Evolutionary conservation across 1,284 basidiomycete species (phyloP).

Genomic region (Melampsora americana): DNA sequence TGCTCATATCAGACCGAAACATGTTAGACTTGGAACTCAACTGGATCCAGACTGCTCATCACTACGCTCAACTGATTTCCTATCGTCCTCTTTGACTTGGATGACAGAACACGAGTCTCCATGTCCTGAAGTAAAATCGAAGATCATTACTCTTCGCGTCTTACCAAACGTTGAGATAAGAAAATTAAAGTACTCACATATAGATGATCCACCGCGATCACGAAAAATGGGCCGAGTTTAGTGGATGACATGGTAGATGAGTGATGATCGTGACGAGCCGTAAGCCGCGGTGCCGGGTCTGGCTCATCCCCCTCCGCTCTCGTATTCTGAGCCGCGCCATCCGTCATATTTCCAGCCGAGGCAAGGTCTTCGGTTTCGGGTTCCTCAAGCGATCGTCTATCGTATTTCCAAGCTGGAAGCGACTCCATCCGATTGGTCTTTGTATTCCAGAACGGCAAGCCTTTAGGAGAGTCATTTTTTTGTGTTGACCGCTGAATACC

Average conservation of each 20-base stretch:
- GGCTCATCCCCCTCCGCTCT: neutral
- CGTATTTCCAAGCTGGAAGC: slow-evolving; percentile 11
- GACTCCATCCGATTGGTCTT: slow-evolving; percentile 33
- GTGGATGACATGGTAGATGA: neutral
- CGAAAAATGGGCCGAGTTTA: slow-evolving; percentile 30
- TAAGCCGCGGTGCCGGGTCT: neutral
- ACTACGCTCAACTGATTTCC: slow-evolving; percentile 42
- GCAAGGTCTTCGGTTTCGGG: neutral
- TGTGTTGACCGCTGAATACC: neutral
- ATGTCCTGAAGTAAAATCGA: slow-evolving; percentile 22
- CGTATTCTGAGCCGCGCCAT: neutral
- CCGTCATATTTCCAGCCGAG: neutral
- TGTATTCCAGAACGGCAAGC: slow-evolving; percentile 37
- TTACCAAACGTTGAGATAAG: neutral
- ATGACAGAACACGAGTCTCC: slow-evolving; percentile 38
- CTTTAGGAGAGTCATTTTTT: neutral
- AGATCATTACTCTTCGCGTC: neutral
- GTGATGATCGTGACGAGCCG: slow-evolving; percentile 1
- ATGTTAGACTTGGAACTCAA: slow-evolving; percentile 14
- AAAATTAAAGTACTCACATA: slow-evolving; percentile 12
- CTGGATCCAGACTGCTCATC: slow-evolving; percentile 37
- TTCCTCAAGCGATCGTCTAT: neutral
- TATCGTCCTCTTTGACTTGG: slow-evolving; percentile 21
- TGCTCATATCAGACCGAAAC: neutral
- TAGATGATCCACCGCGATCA: slow-evolving; percentile 37